phyloP scores from a whole-genome alignment of 176 grass and related monocot species.

The Secale cereale region DNA sequence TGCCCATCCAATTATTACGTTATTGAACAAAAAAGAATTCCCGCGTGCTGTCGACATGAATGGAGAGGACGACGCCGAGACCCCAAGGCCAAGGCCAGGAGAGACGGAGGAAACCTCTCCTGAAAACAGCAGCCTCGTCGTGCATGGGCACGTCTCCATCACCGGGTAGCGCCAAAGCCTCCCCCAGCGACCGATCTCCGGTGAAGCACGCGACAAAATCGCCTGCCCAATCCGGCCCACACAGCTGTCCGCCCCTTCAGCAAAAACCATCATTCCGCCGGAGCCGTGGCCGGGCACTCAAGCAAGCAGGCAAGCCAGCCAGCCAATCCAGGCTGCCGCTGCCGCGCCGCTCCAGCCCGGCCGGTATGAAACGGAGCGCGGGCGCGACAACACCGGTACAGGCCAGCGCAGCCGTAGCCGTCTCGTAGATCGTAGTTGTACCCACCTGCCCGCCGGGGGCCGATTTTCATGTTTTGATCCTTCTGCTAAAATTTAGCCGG shows the following conservation, averaged over 20 bases:
- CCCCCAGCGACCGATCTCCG: neutral
- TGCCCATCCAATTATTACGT: no score
- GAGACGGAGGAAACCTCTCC: neutral
- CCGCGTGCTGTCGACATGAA: neutral
- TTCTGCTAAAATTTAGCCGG: no score
- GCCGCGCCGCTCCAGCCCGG: neutral
- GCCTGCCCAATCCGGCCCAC: neutral
- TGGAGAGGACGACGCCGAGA: neutral
- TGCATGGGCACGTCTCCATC: slow-evolving; percentile 30
- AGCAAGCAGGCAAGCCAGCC: no score
- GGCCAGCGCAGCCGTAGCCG: neutral
- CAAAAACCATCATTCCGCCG: neutral
- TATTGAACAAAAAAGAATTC: neutral
- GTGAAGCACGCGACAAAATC: neutral
- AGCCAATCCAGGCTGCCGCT: neutral
- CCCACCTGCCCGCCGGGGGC: neutral
- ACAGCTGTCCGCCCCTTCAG: neutral
- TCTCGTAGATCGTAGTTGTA: neutral
- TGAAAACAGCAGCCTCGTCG: neutral
- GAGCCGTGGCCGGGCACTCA: neutral
- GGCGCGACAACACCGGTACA: neutral
- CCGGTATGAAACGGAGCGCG: neutral
- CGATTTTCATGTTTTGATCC: no score
- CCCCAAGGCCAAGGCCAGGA: neutral
- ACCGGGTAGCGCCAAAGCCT: neutral